Conservation (phyloP, 2,329 filamentous ascomycete species). For the Myriangium duriaei region DNA sequence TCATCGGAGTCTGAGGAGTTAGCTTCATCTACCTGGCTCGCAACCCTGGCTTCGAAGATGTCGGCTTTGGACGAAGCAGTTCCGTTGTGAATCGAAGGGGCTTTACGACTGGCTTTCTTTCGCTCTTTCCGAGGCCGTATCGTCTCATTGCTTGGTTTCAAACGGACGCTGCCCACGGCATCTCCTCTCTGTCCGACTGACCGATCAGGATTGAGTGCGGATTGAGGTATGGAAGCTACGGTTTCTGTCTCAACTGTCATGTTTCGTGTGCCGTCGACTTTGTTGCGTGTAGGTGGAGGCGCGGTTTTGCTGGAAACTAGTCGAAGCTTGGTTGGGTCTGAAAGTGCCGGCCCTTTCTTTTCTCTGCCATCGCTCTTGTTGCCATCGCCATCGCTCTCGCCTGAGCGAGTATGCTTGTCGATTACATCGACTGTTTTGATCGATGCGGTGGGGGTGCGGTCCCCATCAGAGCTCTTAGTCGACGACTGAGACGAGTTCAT, state of each 20-base stretch:
- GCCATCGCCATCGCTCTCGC: slow-evolving; percentile 53
- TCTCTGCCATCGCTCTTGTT: slow-evolving; percentile 35
- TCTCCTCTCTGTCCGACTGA: slow-evolving; percentile 48
- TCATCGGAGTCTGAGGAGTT: slow-evolving; percentile 96
- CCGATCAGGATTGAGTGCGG: slow-evolving; percentile 55
- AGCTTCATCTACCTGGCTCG: slow-evolving; percentile 87
- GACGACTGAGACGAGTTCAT: slow-evolving; percentile 7
- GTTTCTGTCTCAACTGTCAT: slow-evolving; percentile 99
- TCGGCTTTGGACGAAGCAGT: slow-evolving; percentile 90
- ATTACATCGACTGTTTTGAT: slow-evolving; percentile 38
- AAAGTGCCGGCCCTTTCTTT: slow-evolving; percentile 6
- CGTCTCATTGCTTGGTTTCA: slow-evolving; percentile 88
- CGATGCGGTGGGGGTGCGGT: slow-evolving; percentile 16
- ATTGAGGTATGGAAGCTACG: slow-evolving; percentile 78
- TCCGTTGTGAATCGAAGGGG: slow-evolving; percentile 55
- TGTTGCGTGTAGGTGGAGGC: slow-evolving; percentile 50
- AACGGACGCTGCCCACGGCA: slow-evolving; percentile 58
- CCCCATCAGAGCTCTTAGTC: slow-evolving; percentile 26
- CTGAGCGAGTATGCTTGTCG: slow-evolving; percentile 18
- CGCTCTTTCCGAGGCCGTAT: slow-evolving; percentile 91
- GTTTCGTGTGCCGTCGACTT: slow-evolving; percentile 67
- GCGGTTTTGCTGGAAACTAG: slow-evolving; percentile 57
- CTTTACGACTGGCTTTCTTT: slow-evolving; percentile 65
- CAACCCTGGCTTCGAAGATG: slow-evolving; percentile 94
- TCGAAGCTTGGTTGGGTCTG: slow-evolving; percentile 32